Evolutionary conservation across 2,329 filamentous ascomycete genomes (phyloP).

Genomic region (Fusarium sp.): DNA sequence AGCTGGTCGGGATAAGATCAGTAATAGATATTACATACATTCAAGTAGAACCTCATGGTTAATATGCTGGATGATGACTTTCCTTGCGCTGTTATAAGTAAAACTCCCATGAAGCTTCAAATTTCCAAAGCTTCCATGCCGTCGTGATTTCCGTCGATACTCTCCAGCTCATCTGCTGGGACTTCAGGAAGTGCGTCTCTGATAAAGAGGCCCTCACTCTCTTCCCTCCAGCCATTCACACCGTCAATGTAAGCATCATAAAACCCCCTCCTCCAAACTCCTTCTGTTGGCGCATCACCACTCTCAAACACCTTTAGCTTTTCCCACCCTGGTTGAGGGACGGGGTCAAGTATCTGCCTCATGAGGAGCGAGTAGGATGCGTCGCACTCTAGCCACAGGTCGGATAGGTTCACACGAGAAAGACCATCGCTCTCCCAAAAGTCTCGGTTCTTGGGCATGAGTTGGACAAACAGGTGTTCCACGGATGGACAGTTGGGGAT

Average conservation of each 20-base stretch:
- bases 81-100: neutral
- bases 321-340: slow-evolving; percentile 50
- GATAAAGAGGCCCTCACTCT: slow-evolving; percentile 60
- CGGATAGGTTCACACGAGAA: slow-evolving; percentile 55
- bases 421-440: slow-evolving; percentile 53
- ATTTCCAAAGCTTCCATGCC: slow-evolving; percentile 1
- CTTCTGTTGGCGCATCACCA: slow-evolving; percentile 59
- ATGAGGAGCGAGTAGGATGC: slow-evolving; percentile 62
- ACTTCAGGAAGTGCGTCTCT: slow-evolving; percentile 12
- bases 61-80: slow-evolving; percentile 16
- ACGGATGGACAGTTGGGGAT: slow-evolving; percentile 62
- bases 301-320: slow-evolving; percentile 62
- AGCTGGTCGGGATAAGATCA: neutral
- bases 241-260: slow-evolving; percentile 53
- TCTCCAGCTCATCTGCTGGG: slow-evolving; percentile 3
- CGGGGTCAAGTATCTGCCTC: slow-evolving; percentile 51
- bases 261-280: slow-evolving; percentile 60
- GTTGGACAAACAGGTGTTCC: slow-evolving; percentile 66
- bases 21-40: slow-evolving; percentile 12
- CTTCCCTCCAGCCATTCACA: slow-evolving; percentile 57
- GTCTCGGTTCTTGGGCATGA: slow-evolving; percentile 54
- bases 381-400: slow-evolving; percentile 67
- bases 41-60: slow-evolving; percentile 24
- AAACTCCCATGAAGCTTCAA: neutral
- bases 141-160: neutral